Percentiles rank a stretch among this genome's conserved stretches.
Evolutionary conservation across 495 filamentous ascomycete genomes (phyloP).

Genomic region (Talaromyces ruber): DNA sequence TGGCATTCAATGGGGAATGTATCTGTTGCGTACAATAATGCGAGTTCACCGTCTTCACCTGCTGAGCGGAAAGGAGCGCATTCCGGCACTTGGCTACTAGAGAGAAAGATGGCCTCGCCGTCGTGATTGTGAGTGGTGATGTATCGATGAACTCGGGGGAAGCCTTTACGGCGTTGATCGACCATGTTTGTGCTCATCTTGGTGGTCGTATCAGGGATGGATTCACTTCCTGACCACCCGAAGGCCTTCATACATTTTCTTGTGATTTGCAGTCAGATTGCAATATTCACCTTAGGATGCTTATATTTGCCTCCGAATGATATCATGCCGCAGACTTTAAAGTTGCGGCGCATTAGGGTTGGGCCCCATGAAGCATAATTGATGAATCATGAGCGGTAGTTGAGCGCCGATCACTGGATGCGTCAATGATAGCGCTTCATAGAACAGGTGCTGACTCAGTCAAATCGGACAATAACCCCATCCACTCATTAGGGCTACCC

Average conservation of each 20-base stretch:
- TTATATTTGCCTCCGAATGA: background rate
- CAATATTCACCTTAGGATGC: background rate
- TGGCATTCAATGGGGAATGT: constrained; percentile 18
- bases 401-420: background rate
- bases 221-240: background rate
- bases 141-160: constrained; percentile 30
- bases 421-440: background rate
- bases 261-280: background rate
- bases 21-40: constrained; percentile 30
- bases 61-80: constrained; percentile 20
- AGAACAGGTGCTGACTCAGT: constrained; percentile 11
- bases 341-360: background rate
- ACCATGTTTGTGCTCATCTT: background rate
- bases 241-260: background rate
- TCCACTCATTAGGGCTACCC: constrained; percentile 22
- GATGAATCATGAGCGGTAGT: background rate
- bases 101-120: constrained; percentile 31
- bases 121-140: constrained; percentile 32
- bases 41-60: constrained; percentile 28
- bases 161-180: constrained; percentile 12
- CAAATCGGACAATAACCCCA: constrained; percentile 23
- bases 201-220: background rate
- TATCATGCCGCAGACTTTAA: background rate
- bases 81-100: constrained; percentile 23
- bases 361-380: background rate